A percentile compares a stretch with the other conserved stretches of the same genome.
These are phyloP conservation scores for Cucurbita argyrosperma DNA, from an alignment of 306 rosid genomes.

Conservation along the genomic window DNA sequence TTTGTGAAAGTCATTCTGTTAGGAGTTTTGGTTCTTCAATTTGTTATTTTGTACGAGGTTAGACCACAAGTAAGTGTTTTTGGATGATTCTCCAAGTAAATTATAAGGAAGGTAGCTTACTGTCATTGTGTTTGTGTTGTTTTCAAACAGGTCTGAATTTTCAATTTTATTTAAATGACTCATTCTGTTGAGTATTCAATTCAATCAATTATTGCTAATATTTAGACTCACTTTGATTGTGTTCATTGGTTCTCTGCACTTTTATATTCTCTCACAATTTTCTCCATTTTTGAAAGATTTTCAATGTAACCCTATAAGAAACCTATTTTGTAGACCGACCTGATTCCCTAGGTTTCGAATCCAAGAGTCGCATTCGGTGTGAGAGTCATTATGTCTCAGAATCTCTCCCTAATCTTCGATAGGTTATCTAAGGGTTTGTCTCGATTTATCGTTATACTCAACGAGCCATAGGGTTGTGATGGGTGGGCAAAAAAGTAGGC, in stretches of 20 bases:
- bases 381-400: background rate
- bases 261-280: too few relatives aligned
- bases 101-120: slow-evolving; percentile 4
- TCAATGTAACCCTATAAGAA: too few relatives aligned
- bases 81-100: background rate
- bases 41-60: slow-evolving; percentile 6
- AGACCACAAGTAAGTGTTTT: background rate
- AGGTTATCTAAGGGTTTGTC: too few relatives aligned
- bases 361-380: background rate
- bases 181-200: background rate
- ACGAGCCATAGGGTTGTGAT: too few relatives aligned
- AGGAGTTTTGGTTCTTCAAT: slow-evolving; percentile 6
- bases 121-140: slow-evolving; percentile 1
- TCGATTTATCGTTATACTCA: too few relatives aligned
- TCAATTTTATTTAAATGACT: background rate
- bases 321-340: too few relatives aligned
- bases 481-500: background rate
- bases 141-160: background rate
- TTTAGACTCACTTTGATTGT: background rate
- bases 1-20: slow-evolving; percentile 20
- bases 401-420: too few relatives aligned
- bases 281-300: too few relatives aligned
- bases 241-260: background rate
- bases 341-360: too few relatives aligned
- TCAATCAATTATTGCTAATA: background rate